Percentiles rank a stretch among this genome's conserved stretches.
phyloP scores from a whole-genome alignment of 371 early-diverging fungal species.

The Amoeboaphelidium protococcarum region DNA sequence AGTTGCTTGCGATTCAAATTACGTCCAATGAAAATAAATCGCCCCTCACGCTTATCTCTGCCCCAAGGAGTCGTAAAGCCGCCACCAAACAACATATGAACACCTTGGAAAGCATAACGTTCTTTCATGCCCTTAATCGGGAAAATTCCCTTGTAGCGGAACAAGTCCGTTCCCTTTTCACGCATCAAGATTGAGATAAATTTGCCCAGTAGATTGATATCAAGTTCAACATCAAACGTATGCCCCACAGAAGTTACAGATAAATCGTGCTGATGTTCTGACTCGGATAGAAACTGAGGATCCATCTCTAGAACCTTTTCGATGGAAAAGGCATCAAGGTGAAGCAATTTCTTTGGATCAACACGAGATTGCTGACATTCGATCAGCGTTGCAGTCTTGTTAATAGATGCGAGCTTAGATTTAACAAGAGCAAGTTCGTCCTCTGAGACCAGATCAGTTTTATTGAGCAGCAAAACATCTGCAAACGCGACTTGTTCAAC shows the following conservation, averaged over 20 bases:
- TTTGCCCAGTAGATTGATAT: slow-evolving; percentile 8
- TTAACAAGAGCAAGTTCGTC: slow-evolving; percentile 3
- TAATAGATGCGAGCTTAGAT: slow-evolving; percentile 4
- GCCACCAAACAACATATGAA: slow-evolving; percentile 15
- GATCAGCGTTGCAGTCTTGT: slow-evolving; percentile 7
- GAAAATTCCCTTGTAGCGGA: slow-evolving; percentile 13
- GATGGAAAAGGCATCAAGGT: slow-evolving; percentile 11
- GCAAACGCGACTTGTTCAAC: slow-evolving; percentile 14
- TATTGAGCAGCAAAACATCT: slow-evolving; percentile 13
- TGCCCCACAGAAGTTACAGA: slow-evolving; percentile 9
- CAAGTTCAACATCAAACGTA: slow-evolving; percentile 3
- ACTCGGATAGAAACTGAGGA: slow-evolving; percentile 7
- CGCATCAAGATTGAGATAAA: slow-evolving; percentile 11
- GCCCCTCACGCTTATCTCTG: slow-evolving; percentile 6
- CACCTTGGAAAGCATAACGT: slow-evolving; percentile 15
- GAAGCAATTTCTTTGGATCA: slow-evolving; percentile 8
- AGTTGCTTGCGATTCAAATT: slow-evolving; percentile 8
- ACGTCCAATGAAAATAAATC: slow-evolving; percentile 13
- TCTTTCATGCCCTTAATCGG: slow-evolving; percentile 11
- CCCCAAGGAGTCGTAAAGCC: slow-evolving; percentile 10
- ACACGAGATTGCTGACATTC: slow-evolving; percentile 7
- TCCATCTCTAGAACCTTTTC: slow-evolving; percentile 10
- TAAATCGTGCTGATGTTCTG: slow-evolving; percentile 4
- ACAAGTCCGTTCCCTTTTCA: slow-evolving; percentile 9
- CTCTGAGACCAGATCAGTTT: slow-evolving; percentile 10